Evolutionary conservation across 805 yeast species (phyloP).

Genomic region (Nakazawaea siamensis): DNA sequence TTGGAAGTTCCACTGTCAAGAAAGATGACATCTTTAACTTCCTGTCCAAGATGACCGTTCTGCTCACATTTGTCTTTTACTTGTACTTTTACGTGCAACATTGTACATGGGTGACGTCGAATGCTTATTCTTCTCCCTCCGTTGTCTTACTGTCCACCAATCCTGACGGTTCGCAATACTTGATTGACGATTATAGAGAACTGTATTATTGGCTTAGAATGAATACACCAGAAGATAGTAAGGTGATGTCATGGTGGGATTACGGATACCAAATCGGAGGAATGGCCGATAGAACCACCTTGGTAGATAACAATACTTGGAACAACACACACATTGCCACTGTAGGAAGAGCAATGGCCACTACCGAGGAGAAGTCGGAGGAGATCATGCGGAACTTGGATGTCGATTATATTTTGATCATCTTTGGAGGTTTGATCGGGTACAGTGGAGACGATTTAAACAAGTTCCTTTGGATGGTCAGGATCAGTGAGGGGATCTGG

Average conservation of each 20-base stretch:
- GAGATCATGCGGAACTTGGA: slow-evolving; percentile 84
- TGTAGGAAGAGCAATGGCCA: slow-evolving; percentile 96
- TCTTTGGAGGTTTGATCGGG: slow-evolving; percentile 92
- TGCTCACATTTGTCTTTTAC: slow-evolving; percentile 64
- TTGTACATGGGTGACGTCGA: slow-evolving; percentile 95
- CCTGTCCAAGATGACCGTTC: slow-evolving; percentile 56
- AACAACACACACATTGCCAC: slow-evolving; percentile 98
- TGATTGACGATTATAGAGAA: slow-evolving; percentile 96
- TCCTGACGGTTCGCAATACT: slow-evolving; percentile 76
- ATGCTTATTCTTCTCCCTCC: slow-evolving; percentile 95
- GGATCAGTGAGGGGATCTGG: slow-evolving; percentile 99
- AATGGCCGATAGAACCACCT: slow-evolving; percentile 98
- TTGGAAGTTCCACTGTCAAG: slow-evolving; percentile 6
- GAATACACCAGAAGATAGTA: slow-evolving; percentile 95
- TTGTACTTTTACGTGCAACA: slow-evolving; percentile 79
- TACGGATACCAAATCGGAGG: slow-evolving; percentile 99
- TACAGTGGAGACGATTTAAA: slow-evolving; percentile 95
- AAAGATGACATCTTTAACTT: slow-evolving; percentile 19
- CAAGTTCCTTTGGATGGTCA: slow-evolving; percentile 97
- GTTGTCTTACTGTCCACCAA: slow-evolving; percentile 81
- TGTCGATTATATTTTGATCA: slow-evolving; percentile 87
- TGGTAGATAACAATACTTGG: slow-evolving; percentile 99
- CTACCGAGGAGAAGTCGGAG: slow-evolving; percentile 81
- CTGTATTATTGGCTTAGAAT: slow-evolving; percentile 98
- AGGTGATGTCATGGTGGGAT: slow-evolving; percentile 99